These are phyloP conservation scores for Apiotrichum domesticum DNA, from an alignment of 1,284 basidiomycete species.

Conservation along the genomic window DNA sequence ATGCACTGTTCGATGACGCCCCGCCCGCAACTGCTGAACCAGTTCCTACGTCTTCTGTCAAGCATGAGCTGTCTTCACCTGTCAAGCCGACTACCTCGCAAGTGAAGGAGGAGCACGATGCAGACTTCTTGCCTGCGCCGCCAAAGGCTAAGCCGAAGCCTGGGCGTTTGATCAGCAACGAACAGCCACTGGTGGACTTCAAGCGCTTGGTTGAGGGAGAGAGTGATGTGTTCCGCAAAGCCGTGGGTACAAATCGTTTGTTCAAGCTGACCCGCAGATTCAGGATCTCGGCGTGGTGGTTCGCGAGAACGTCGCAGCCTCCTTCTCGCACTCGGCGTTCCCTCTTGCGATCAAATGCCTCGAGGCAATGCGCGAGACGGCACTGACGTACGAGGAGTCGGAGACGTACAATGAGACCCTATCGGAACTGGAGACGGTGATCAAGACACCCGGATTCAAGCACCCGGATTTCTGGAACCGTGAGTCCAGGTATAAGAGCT, in stretches of 20 bases:
- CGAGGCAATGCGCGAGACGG: constrained; percentile 58
- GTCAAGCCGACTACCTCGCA: constrained; percentile 25
- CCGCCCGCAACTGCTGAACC: not conserved
- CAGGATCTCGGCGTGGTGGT: constrained; percentile 66
- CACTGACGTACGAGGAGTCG: constrained; percentile 50
- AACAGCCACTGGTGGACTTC: constrained; percentile 70
- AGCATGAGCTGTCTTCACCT: constrained; percentile 8
- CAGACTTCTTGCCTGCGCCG: constrained; percentile 38
- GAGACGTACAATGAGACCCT: constrained; percentile 44
- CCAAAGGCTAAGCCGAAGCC: constrained; percentile 21
- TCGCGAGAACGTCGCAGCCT: constrained; percentile 60
- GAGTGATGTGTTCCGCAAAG: constrained; percentile 73
- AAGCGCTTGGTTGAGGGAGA: constrained; percentile 56
- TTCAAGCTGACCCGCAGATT: constrained; percentile 17
- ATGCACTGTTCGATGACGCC: constrained; percentile 35
- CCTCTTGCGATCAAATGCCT: constrained; percentile 69
- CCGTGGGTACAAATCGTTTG: constrained; percentile 50
- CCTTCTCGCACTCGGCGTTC: constrained; percentile 61
- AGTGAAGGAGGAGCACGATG: constrained; percentile 36
- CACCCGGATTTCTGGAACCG: constrained; percentile 44
- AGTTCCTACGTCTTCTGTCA: constrained; percentile 1
- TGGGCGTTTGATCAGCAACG: constrained; percentile 56
- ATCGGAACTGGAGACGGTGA: constrained; percentile 27
- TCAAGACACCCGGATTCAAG: constrained; percentile 38
- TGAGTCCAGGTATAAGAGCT: not conserved